A percentile compares a stretch with the other conserved stretches of the same genome.
Evolutionary conservation across 345 rosid species (phyloP).

Genomic region (Melaleuca quinquenervia): DNA sequence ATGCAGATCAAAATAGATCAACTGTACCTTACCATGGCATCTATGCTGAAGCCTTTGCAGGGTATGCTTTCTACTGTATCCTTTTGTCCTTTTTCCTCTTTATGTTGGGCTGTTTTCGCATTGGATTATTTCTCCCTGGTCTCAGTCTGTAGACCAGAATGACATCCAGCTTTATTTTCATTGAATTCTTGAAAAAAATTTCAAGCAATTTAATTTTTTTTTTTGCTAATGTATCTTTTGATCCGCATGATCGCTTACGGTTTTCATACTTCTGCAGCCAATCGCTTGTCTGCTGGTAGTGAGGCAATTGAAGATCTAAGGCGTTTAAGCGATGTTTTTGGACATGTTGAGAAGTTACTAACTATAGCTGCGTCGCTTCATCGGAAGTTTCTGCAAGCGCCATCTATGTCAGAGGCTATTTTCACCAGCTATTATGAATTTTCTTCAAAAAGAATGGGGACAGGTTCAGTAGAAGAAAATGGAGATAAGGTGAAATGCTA

Average conservation of each 20-base stretch:
- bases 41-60: conserved; percentile 52
- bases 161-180: not conserved
- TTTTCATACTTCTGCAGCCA: conserved; percentile 34
- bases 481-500: conserved; percentile 22
- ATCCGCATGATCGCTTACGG: not conserved
- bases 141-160: not conserved
- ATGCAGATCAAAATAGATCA: conserved; percentile 66
- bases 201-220: not conserved
- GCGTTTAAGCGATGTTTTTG: conserved; percentile 54
- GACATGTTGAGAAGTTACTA: conserved; percentile 66
- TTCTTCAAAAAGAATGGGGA: conserved; percentile 58
- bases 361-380: conserved; percentile 82
- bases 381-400: conserved; percentile 62
- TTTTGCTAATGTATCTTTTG: not conserved
- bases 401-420: conserved; percentile 63
- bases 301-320: conserved; percentile 55
- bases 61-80: conserved; percentile 19
- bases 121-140: not conserved
- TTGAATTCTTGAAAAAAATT: not conserved
- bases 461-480: conserved; percentile 22
- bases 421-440: conserved; percentile 51
- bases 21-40: conserved; percentile 52
- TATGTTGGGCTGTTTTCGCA: not conserved
- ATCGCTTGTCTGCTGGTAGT: conserved; percentile 28
- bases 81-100: not conserved